Conservation (phyloP, 2,329 filamentous ascomycete genomes). For the Xylaria sp. region DNA sequence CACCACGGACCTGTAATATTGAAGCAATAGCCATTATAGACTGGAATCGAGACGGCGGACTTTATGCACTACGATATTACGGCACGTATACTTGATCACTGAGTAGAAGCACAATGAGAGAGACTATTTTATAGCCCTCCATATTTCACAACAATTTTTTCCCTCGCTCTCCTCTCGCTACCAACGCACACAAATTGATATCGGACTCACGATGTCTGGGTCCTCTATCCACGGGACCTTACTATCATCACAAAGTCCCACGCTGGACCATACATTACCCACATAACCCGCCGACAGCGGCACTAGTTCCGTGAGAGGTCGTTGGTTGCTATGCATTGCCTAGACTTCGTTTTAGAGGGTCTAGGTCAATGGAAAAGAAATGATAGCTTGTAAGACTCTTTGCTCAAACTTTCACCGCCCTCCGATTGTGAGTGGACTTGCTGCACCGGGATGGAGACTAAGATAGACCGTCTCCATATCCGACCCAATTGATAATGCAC, state of each 20-base stretch:
- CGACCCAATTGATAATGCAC: conserved; percentile 31
- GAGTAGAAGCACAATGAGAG: background rate
- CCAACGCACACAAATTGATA: conserved; percentile 17
- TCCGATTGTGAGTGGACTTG: conserved; percentile 15
- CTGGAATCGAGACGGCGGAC: background rate
- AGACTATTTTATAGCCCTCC: conserved; percentile 6
- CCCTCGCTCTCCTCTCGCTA: background rate
- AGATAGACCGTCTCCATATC: conserved; percentile 13
- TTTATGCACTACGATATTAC: conserved; percentile 8
- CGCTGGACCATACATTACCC: conserved; percentile 23
- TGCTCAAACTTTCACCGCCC: conserved; percentile 9
- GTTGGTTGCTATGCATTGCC: conserved; percentile 18
- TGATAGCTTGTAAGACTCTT: background rate
- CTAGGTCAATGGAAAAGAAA: background rate
- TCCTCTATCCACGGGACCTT: conserved; percentile 3
- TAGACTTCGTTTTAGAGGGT: conserved; percentile 1
- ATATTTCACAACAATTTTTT: background rate
- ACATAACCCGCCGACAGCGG: conserved; percentile 31
- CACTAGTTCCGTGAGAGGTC: conserved; percentile 9
- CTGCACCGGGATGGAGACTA: conserved; percentile 29
- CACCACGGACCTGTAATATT: conserved; percentile 30
- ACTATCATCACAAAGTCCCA: conserved; percentile 11
- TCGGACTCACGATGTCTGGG: conserved; percentile 18
- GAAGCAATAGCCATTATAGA: conserved; percentile 23
- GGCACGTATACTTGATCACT: background rate